Evolutionary conservation across 2,329 filamentous ascomycete species (phyloP), one percentile per base, ranked within the genome.

Genomic region (Didymella keratinophila): DNA sequence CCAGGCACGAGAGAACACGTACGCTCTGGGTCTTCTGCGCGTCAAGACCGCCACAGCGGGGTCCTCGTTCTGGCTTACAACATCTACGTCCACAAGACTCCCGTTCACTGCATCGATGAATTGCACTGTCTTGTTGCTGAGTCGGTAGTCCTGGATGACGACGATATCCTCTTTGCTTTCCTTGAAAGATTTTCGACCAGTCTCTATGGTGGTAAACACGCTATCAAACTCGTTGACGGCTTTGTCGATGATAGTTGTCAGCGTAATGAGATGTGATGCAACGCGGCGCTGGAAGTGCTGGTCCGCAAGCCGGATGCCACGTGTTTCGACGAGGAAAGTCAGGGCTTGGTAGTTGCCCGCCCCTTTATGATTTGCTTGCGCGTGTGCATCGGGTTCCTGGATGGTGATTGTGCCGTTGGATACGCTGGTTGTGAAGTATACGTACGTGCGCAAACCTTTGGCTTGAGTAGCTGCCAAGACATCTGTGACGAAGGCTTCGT

Each of bases 261-360:
- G 58, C 23, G 70, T 63, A 20, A 66, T 60, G 3, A 74, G 30
- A 0, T 66, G 68, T 2, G 70, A 64, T 1, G 66, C 66, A 0
- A 67, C 68, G 1, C 70, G 62, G 3, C 71, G 63, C 27, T 66
- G 60, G 50, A 73, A 72, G 18, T 74, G 62, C 52, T 73, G 69
- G 50, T 68, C 60, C 9, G 67, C 67, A 2, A 74, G 59, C 1
- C 67, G 60, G 12, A 73, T 71, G 0, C 71, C 71, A 14, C 70
- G 52, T 18, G 62, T 65, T 43, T 74, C 70, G 28, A 67, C 64
- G 2, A 74, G 65, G 37, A 73, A 72, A 0, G 64, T 69, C 2
- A 73, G 54, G 0, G 63, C 57, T 45, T 74, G 70, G 11, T 63
- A 67, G 11, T 72, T 62, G 1, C 68, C 70, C 46, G 71, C 65